Base-by-base conservation (phyloP, 768 basidiomycete genomes). In the Termitomyces sp. region DNA sequence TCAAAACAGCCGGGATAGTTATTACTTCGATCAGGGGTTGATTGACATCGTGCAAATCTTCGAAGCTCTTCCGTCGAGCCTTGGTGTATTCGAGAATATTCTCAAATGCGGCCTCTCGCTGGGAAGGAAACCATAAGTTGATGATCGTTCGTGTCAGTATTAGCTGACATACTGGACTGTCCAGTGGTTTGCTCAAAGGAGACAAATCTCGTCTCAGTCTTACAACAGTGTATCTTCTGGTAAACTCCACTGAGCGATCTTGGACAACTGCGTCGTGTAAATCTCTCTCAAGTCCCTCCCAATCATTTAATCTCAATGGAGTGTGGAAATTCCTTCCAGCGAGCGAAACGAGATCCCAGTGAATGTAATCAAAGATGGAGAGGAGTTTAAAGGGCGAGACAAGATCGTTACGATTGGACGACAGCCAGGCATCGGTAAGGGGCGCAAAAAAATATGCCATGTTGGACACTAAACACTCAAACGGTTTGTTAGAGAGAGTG, bases 21-120 rank as follows among this genome's bases (percentile, higher is more conserved):
- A 75, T 71, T 25, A 92, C 86, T 71, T 94, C 86, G 46, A 94
- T 77, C 56, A 94, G 77, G 1, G 91, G 88, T 69, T 94, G 92
- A 31, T 79, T 70, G 61, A 84, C 75, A 69, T 90, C 77, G 62
- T 80, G 73, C 60, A 93, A 71, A 9, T 84, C 85, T 61, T 83
- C 77, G 57, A 91, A 89, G 12, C 79, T 82, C 69, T 86, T 86
- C 46, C 85, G 77, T 49, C 81, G 80, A 12, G 78, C 77, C 71
- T 83, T 84, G 75, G 85, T 89, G 65, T 86, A 89, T 60, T 88
- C 87, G 9, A 91, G 67, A 45, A 91, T 77, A 70, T 76, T 92
- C 3, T 70, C 73, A 65, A 84, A 87, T n/a, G 73, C 76, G 17
- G 76, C 79, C 68, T 90, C 89, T 38, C 86, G 80, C 89, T 92